Conservation (phyloP, 108 stramenopile genomes). For the Cafeteria roenbergensis region DNA sequence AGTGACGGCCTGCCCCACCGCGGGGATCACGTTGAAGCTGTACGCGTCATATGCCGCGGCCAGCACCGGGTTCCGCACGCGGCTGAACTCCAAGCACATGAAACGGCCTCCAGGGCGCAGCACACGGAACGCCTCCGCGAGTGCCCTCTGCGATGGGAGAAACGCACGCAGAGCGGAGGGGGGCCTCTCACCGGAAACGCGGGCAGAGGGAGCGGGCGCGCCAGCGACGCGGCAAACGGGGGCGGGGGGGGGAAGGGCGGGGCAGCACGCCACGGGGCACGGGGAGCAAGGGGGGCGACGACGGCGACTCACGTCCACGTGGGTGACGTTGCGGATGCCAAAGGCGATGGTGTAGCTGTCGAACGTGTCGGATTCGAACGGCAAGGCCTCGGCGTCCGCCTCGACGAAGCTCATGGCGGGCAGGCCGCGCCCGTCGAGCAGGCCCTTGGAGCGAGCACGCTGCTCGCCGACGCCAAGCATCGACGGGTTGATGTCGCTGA, state of each 20-base stretch:
- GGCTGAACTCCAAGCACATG: conserved; percentile 88
- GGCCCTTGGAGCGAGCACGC: conserved; percentile 28
- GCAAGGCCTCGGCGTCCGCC: conserved; percentile 83
- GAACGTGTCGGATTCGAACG: conserved; percentile 71
- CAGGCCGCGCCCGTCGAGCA: not conserved
- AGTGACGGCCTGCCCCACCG: conserved; percentile 73
- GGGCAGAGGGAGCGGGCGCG: too few species aligned
- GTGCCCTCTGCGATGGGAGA: conserved; percentile 61
- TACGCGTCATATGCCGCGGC: conserved; percentile 68
- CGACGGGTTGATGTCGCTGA: conserved; percentile 87
- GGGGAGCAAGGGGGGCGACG: too few species aligned
- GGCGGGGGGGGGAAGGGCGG: too few species aligned
- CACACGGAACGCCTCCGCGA: conserved; percentile 66
- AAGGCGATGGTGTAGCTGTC: conserved; percentile 94
- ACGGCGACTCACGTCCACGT: too few species aligned
- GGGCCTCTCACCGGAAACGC: too few species aligned
- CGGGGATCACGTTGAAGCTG: conserved; percentile 81
- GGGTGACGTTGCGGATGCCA: conserved; percentile 88
- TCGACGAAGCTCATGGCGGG: conserved; percentile 48
- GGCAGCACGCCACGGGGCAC: too few species aligned
- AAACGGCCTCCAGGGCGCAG: conserved; percentile 89
- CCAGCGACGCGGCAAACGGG: not conserved
- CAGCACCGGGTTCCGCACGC: conserved; percentile 55
- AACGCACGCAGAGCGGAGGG: too few species aligned
- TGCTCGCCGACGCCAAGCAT: conserved; percentile 81